phyloP scores from a whole-genome alignment of 495 filamentous ascomycete genomes.

The Tetracladium marchalianum region DNA sequence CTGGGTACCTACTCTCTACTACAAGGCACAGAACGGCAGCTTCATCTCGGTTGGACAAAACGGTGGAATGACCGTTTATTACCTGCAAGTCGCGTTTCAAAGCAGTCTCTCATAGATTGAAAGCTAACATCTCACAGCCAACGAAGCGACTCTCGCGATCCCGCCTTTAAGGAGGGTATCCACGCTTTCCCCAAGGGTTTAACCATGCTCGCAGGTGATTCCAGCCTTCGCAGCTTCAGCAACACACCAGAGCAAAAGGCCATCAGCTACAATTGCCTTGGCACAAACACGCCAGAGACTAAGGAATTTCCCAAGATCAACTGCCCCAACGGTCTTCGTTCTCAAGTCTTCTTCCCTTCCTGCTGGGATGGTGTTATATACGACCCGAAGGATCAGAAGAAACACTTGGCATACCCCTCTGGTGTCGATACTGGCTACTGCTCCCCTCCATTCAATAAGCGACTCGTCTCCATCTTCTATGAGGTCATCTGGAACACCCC shows the following conservation, averaged over 20 bases:
- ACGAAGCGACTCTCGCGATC: conserved; percentile 3
- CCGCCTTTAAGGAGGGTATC: background rate
- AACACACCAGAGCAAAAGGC: conserved; percentile 28
- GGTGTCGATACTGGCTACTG: conserved; percentile 35
- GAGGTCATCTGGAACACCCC: conserved; percentile 47
- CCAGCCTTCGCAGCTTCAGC: conserved; percentile 33
- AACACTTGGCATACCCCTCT: conserved; percentile 46
- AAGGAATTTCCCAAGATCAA: conserved; percentile 40
- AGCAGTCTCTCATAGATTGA: background rate
- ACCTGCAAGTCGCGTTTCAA: conserved; percentile 32
- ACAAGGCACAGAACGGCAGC: conserved; percentile 46
- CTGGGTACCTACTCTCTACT: conserved; percentile 45
- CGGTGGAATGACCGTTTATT: conserved; percentile 49
- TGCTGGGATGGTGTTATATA: conserved; percentile 80
- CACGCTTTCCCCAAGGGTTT: conserved; percentile 52
- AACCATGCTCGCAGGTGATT: conserved; percentile 63
- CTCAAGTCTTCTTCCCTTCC: conserved; percentile 79
- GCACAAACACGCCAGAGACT: conserved; percentile 36
- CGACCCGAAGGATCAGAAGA: conserved; percentile 36
- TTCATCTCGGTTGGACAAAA: conserved; percentile 55
- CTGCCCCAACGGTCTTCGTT: conserved; percentile 51
- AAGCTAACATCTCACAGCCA: background rate
- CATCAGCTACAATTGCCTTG: conserved; percentile 38
- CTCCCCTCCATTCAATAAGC: conserved; percentile 39
- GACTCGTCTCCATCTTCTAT: conserved; percentile 48